These are phyloP conservation scores for Hydnomerulius pinastri DNA, from an alignment of 768 basidiomycete genomes.

Conservation along the genomic window DNA sequence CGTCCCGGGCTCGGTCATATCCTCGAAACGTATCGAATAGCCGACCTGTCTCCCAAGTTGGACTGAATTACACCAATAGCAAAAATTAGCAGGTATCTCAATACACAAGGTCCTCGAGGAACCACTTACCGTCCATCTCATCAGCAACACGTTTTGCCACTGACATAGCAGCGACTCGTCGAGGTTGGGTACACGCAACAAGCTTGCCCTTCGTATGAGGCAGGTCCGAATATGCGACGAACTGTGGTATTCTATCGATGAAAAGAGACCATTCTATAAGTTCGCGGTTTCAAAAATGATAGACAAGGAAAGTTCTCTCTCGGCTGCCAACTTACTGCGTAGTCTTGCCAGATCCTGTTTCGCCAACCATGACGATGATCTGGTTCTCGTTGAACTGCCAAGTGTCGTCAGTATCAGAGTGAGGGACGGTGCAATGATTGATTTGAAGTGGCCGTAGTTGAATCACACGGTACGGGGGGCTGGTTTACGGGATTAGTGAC, in stretches of 20 bases:
- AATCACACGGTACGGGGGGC: background rate
- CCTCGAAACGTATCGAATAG: conserved; percentile 98
- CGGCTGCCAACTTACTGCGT: conserved; percentile 71
- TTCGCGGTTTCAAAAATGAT: conserved; percentile 17
- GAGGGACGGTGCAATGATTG: background rate
- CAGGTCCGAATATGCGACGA: conserved; percentile 90
- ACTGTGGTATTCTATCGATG: conserved; percentile 85
- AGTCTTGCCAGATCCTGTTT: conserved; percentile 95
- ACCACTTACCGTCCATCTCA: conserved; percentile 90
- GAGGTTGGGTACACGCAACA: conserved; percentile 95
- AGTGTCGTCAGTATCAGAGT: conserved; percentile 1
- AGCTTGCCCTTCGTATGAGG: conserved; percentile 89
- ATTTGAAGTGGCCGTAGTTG: background rate
- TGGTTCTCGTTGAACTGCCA: conserved; percentile 49
- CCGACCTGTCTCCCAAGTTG: conserved; percentile 93
- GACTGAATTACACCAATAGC: conserved; percentile 48
- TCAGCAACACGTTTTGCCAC: conserved; percentile 98
- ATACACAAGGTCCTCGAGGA: background rate
- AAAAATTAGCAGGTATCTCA: conserved; percentile 1
- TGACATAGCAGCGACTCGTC: conserved; percentile 96
- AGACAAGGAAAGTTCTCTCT: conserved; percentile 20
- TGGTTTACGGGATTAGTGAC: background rate
- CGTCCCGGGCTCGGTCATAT: conserved; percentile 74
- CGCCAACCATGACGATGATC: conserved; percentile 89
- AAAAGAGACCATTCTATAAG: conserved; percentile 33